Percentiles rank a stretch among this genome's conserved stretches.
These are phyloP conservation scores for Omphalotus guepiniiformis DNA, from an alignment of 768 basidiomycete species.

Conservation along the genomic window DNA sequence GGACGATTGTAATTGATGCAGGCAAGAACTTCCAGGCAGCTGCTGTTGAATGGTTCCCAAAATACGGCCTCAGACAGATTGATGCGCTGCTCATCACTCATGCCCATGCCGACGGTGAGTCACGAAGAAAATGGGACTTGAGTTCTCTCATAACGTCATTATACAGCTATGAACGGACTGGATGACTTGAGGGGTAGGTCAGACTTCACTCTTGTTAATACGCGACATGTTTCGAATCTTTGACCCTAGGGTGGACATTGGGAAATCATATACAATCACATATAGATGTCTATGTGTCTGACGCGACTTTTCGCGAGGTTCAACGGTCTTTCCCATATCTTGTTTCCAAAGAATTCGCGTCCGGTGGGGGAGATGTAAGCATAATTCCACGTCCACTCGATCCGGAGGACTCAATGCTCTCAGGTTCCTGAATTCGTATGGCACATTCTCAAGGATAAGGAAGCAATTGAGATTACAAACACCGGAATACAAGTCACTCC, in stretches of 20 bases:
- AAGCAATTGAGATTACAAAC: conserved; percentile 62
- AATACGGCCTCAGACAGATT: conserved; percentile 63
- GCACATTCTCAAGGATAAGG: conserved; percentile 71
- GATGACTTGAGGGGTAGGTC: conserved; percentile 79
- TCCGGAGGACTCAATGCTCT: neutral
- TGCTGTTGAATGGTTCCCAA: conserved; percentile 45
- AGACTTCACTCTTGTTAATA: neutral
- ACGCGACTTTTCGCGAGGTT: conserved; percentile 61
- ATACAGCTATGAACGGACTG: conserved; percentile 77
- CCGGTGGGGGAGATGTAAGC: conserved; percentile 75
- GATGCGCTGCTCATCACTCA: conserved; percentile 82
- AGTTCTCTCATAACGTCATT: neutral
- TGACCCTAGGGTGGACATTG: conserved; percentile 66
- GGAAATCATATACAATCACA: conserved; percentile 56
- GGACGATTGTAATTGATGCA: conserved; percentile 78
- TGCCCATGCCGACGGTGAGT: conserved; percentile 74
- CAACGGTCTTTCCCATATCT: conserved; percentile 79
- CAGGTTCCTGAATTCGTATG: conserved; percentile 82
- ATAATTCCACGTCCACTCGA: neutral
- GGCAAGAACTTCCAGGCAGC: conserved; percentile 77
- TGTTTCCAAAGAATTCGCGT: conserved; percentile 67
- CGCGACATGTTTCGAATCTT: neutral
- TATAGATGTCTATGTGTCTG: conserved; percentile 73
- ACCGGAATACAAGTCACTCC: conserved; percentile 64
- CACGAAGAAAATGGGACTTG: neutral